Base-by-base conservation (phyloP, 2,329 filamentous ascomycete genomes). In the Xylaria sp. region DNA sequence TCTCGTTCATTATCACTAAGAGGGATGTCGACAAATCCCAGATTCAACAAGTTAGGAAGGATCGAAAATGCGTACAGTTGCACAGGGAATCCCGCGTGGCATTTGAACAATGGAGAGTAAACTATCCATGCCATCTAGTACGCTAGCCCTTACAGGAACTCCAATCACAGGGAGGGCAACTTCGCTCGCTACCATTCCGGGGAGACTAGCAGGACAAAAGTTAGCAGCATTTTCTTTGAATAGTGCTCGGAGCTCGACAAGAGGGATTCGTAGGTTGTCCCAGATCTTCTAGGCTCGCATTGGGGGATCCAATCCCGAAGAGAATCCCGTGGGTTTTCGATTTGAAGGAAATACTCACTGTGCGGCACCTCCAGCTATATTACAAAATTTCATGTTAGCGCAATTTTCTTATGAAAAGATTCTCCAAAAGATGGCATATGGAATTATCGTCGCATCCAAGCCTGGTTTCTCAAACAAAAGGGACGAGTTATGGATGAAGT, bases 31-130 rank as follows among this genome's bases (percentile, higher is more conserved):
- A 47, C 1, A 10, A 53, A 10, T n/a, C 6, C 6, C 13, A 32
- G 37, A n/a, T 1, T 12, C 10, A 5, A 40, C 9, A n/a, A 21
- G 12, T 8, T 61, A 37, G 23, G 5, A 13, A 5, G 10, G 9
- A 27, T 50, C 5, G 21, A 9, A 21, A 35, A 23, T 48, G 1
- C 63, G 32, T 71, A 71, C 69, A 5, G 91, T 93, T 5, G 92
- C 91, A 16, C 91, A 90, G 10, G 92, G 92, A 59, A 91, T 87
- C 13, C 92, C 92, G 75, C 86, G 81, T 5, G 92, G 92, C 92
- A 94, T 93, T 77, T 93, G 91, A 3, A 93, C 91, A 72, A 93
- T 93, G 74, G 88, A 91, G 63, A 91, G 82, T 63, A 94, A 80
- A 69, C 88, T 91, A 77, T 94, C 92, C 69, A 90, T 82, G 2